Evolutionary conservation across 805 yeast species (phyloP).

Genomic region (Danielozyma ontarioensis): DNA sequence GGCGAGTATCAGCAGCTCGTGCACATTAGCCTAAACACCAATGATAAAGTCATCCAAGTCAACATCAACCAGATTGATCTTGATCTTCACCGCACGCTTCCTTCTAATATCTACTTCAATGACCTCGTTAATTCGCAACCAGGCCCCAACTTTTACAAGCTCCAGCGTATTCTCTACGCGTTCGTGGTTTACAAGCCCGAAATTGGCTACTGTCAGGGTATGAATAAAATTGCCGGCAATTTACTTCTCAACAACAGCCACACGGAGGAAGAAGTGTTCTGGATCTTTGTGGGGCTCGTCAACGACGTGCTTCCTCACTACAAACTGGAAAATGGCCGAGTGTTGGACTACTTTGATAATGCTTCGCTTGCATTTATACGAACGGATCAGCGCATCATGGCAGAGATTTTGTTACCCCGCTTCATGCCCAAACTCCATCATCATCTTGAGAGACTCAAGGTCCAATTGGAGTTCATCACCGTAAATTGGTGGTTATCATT

Average conservation of each 20-base stretch:
- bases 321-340: conserved; percentile 17
- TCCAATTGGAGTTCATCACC: conserved; percentile 46
- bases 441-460: conserved; percentile 28
- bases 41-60: conserved; percentile 3
- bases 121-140: conserved; percentile 33
- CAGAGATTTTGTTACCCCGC: conserved; percentile 23
- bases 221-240: conserved; percentile 56
- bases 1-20: conserved; percentile 40
- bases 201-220: conserved; percentile 56
- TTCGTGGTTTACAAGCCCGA: conserved; percentile 42
- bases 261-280: conserved; percentile 46
- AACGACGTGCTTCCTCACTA: conserved; percentile 47
- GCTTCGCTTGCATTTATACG: conserved; percentile 23
- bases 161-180: conserved; percentile 45
- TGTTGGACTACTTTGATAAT: conserved; percentile 9
- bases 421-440: conserved; percentile 34
- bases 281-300: conserved; percentile 45
- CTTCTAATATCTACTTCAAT: conserved; percentile 46
- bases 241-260: conserved; percentile 27
- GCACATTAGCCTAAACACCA: conserved; percentile 3
- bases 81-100: conserved; percentile 53
- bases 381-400: conserved; percentile 35
- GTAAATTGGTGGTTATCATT: conserved; percentile 55
- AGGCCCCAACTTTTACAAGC: conserved; percentile 49
- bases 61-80: conserved; percentile 46